Evolutionary conservation across 2,329 filamentous ascomycete genomes (phyloP).

Genomic region (Escovopsis sp.): DNA sequence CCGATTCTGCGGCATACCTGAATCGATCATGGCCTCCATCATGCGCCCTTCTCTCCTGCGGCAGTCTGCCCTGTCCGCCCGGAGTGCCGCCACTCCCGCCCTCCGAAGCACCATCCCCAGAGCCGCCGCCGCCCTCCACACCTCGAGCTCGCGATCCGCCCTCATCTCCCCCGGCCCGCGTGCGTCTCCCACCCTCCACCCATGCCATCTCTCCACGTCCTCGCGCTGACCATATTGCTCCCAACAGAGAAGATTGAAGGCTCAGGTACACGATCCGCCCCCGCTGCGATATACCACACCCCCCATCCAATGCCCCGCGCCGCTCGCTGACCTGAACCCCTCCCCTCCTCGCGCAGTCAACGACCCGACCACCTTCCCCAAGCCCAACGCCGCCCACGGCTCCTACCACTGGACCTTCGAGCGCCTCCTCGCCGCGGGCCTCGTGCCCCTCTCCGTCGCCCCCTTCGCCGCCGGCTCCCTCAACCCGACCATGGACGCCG

Average conservation of each 20-base stretch:
- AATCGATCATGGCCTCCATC: constrained; percentile 38
- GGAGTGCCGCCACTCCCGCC: constrained; percentile 21
- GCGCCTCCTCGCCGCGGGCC: constrained; percentile 62
- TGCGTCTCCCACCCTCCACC: constrained; percentile 31
- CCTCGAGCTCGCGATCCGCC: constrained; percentile 57
- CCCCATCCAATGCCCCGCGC: constrained; percentile 1
- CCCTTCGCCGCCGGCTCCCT: constrained; percentile 87
- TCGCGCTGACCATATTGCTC: no score
- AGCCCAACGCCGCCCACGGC: constrained; percentile 63
- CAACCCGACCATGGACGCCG: constrained; percentile 76
- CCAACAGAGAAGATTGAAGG: constrained; percentile 56
- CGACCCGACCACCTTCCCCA: constrained; percentile 64
- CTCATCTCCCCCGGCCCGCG: constrained; percentile 79
- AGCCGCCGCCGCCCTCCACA: constrained; percentile 67
- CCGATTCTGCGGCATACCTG: not conserved
- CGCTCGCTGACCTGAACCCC: not conserved
- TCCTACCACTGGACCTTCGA: constrained; percentile 99
- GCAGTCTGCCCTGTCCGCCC: constrained; percentile 32
- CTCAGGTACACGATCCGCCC: constrained; percentile 41
- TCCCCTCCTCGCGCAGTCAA: constrained; percentile 46
- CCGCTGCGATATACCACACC: not conserved
- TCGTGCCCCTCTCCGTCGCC: constrained; percentile 75
- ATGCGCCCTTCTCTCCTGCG: constrained; percentile 39
- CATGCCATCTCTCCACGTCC: no score
- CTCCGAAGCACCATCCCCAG: constrained; percentile 28